Evolutionary conservation across 371 early-diverging fungal species (phyloP).

Genomic region (Entomophthora muscae): DNA sequence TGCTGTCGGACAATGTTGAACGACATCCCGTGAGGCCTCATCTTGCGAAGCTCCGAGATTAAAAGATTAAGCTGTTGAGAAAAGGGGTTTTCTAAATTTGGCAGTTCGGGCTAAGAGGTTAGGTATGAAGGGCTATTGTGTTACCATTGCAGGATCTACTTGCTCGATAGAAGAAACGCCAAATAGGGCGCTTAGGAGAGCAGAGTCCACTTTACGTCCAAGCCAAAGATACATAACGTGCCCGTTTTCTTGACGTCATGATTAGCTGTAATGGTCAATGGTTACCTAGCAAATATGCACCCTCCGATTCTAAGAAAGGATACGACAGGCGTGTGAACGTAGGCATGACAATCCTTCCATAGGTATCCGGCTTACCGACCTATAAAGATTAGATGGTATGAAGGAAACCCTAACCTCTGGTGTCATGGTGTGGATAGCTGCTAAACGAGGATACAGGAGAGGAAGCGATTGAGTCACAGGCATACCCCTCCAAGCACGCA

Average conservation of each 20-base stretch:
- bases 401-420: conserved; percentile 24
- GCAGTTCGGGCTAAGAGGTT: conserved; percentile 26
- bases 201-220: conserved; percentile 43
- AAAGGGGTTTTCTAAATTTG: conserved; percentile 27
- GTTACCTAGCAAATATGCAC: conserved; percentile 15
- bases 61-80: conserved; percentile 41
- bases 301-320: conserved; percentile 43
- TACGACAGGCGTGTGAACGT: conserved; percentile 53
- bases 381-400: conserved; percentile 7
- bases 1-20: conserved; percentile 38
- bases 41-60: conserved; percentile 32
- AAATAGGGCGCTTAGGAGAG: conserved; percentile 49
- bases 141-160: conserved; percentile 51
- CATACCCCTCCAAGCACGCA: conserved; percentile 54
- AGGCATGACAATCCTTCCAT: conserved; percentile 34
- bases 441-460: conserved; percentile 72
- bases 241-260: conserved; percentile 45
- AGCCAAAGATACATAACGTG: conserved; percentile 67
- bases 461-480: conserved; percentile 43
- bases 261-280: neutral
- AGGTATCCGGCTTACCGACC: conserved; percentile 18
- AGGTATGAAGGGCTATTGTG: neutral
- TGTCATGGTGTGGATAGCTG: conserved; percentile 40
- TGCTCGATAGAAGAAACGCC: conserved; percentile 52
- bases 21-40: conserved; percentile 21